Conservation (phyloP, 768 basidiomycete species). For the Tephrocybe rancida region DNA sequence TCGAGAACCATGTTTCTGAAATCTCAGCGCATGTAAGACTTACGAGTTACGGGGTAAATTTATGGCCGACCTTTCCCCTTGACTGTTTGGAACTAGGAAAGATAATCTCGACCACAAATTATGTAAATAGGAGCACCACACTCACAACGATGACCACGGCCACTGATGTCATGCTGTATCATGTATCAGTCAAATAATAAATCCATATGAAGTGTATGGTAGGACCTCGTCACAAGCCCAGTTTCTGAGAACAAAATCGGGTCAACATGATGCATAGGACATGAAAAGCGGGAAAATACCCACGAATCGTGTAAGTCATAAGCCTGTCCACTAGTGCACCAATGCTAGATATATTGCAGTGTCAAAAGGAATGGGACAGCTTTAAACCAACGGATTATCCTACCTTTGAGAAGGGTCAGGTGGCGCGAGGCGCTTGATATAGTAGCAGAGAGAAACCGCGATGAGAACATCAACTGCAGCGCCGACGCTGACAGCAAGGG, state of each 20-base stretch:
- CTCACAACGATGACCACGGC: slow-evolving; percentile 23
- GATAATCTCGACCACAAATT: background rate
- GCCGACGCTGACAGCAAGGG: slow-evolving; percentile 19
- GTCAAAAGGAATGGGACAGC: background rate
- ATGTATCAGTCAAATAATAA: background rate
- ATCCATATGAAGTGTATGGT: background rate
- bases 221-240: slow-evolving; percentile 23
- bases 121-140: background rate
- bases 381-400: slow-evolving; percentile 5
- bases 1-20: slow-evolving; percentile 27
- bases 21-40: background rate
- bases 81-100: slow-evolving; percentile 25
- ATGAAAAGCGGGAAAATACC: slow-evolving; percentile 1
- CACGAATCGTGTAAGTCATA: slow-evolving; percentile 28
- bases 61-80: slow-evolving; percentile 14
- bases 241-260: slow-evolving; percentile 15
- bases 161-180: slow-evolving; percentile 22
- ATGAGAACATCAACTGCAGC: slow-evolving; percentile 26
- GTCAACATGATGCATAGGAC: background rate
- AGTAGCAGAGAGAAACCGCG: slow-evolving; percentile 23
- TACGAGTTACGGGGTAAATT: background rate
- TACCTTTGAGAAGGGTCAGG: slow-evolving; percentile 7
- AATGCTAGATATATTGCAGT: slow-evolving; percentile 9
- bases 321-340: slow-evolving; percentile 21
- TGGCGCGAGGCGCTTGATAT: slow-evolving; percentile 13